These are phyloP conservation scores for Talaromyces proteolyticus DNA, from an alignment of 495 filamentous ascomycete genomes.

Conservation along the genomic window DNA sequence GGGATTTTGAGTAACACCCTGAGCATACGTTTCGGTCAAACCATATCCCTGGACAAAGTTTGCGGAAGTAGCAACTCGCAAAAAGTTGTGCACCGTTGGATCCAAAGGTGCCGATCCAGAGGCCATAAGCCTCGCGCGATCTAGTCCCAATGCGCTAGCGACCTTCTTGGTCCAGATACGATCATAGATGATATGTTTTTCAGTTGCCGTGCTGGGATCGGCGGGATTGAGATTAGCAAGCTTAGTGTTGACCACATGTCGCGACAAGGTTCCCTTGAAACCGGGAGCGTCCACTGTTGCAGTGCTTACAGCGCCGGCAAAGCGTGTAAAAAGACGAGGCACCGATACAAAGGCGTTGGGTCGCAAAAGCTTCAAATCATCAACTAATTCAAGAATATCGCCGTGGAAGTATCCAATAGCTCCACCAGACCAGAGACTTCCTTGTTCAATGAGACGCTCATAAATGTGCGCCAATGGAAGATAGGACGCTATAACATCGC, in stretches of 20 bases:
- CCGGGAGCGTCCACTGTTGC: conserved; percentile 74
- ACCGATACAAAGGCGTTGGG: conserved; percentile 86
- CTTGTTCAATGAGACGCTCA: conserved; percentile 76
- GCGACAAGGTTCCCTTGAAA: conserved; percentile 74
- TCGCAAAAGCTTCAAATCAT: conserved; percentile 82
- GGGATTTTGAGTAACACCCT: conserved; percentile 58
- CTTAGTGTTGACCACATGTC: conserved; percentile 75
- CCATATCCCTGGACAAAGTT: conserved; percentile 88
- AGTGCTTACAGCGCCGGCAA: conserved; percentile 72
- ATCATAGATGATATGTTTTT: conserved; percentile 84
- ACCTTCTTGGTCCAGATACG: conserved; percentile 92
- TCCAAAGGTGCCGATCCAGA: conserved; percentile 90
- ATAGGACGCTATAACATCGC: conserved; percentile 73
- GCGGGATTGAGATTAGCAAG: conserved; percentile 68
- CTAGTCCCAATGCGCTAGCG: conserved; percentile 70
- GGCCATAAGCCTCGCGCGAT: conserved; percentile 67
- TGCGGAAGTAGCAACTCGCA: conserved; percentile 75
- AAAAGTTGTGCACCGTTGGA: conserved; percentile 79
- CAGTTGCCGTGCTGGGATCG: conserved; percentile 61
- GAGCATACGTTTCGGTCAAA: conserved; percentile 91
- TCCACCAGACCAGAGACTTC: conserved; percentile 62
- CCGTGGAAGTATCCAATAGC: conserved; percentile 94
- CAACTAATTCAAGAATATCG: conserved; percentile 78
- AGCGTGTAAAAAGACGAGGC: conserved; percentile 88
- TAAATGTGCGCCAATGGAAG: conserved; percentile 95